Percentiles rank a stretch among this genome's conserved stretches.
Evolutionary conservation across 2,329 filamentous ascomycete genomes (phyloP).

Genomic region (Stemphylium lycopersici): DNA sequence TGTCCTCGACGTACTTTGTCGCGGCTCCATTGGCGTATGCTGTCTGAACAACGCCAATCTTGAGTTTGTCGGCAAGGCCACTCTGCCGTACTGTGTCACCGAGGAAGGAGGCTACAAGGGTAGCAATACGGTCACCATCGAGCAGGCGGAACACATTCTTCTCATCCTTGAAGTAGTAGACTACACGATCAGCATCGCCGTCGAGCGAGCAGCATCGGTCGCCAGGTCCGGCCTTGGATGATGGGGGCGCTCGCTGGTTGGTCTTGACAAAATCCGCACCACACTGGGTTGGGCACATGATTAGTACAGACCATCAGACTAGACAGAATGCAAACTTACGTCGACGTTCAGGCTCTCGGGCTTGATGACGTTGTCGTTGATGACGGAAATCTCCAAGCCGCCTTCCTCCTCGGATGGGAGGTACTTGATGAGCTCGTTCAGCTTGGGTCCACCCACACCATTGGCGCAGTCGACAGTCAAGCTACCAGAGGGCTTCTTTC

Average conservation of each 20-base stretch:
- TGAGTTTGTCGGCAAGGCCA: conserved; percentile 78
- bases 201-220: conserved; percentile 90
- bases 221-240: conserved; percentile 75
- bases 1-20: conserved; percentile 88
- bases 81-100: conserved; percentile 83
- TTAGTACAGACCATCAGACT: conserved; percentile 11
- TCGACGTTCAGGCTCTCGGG: conserved; percentile 89
- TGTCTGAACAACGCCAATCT: conserved; percentile 94
- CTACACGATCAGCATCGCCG: conserved; percentile 91
- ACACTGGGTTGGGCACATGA: conserved; percentile 64
- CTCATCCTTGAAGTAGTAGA: conserved; percentile 91
- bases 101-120: conserved; percentile 90
- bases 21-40: conserved; percentile 97
- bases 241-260: conserved; percentile 86
- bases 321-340: conserved; percentile 56
- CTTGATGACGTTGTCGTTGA: conserved; percentile 92
- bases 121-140: conserved; percentile 95
- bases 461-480: conserved; percentile 95
- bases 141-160: conserved; percentile 87
- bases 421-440: conserved; percentile 83
- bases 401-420: conserved; percentile 69
- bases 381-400: conserved; percentile 77
- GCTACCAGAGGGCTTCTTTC: conserved; percentile 70
- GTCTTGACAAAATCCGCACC: conserved; percentile 98
- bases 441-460: conserved; percentile 91